Base-by-base conservation (phyloP, 805 yeast genomes). In the Candida ficus region DNA sequence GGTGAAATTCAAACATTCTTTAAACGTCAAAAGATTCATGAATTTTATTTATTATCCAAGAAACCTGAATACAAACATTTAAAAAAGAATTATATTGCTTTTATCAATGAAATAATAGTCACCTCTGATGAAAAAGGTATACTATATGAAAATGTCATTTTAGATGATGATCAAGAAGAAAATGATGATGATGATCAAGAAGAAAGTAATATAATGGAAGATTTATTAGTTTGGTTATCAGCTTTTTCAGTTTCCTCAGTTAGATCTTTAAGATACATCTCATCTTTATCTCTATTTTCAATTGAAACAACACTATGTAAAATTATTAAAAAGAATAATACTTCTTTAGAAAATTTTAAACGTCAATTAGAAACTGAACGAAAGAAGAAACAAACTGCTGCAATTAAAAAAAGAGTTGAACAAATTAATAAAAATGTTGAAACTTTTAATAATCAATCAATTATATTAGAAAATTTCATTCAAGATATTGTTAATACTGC, bases 211-310 rank as follows among this genome's bases (percentile, higher is more conserved):
- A 58, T 85, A 23, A 63, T 78, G 62, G 78, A 68, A 33, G 76
- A 76, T 41, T 40, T 86, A 3, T 55, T 84, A 22, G 75, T 84
- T 5, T 89, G 97, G 97, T 60, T 89, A 13, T 70, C 83, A 1
- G 73, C 88, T 0, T 64, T 90, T 39, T 76, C 91, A 2, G 77
- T 86, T 0, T 76, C 88, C 16, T 71, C 76, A 28, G 64, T 83
- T 9, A 70, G 96, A 46, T 75, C 93, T 1, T 68, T 90, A 42
- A 70, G 97, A 56, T 78, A 71, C 50, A 73, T 78, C 3, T 64
- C 95, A 0, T 78, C 95, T 0, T 45, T 75, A 5, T 63, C 80
- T 4, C 64, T 84, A 19, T 68, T 85, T 26, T 59, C 67, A 10
- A 71, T 88, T 45, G 82, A 83, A 53, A 73, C 82, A 8, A 66